Conservation (phyloP, 345 rosid species). For the Aquilaria yunnanensis region DNA sequence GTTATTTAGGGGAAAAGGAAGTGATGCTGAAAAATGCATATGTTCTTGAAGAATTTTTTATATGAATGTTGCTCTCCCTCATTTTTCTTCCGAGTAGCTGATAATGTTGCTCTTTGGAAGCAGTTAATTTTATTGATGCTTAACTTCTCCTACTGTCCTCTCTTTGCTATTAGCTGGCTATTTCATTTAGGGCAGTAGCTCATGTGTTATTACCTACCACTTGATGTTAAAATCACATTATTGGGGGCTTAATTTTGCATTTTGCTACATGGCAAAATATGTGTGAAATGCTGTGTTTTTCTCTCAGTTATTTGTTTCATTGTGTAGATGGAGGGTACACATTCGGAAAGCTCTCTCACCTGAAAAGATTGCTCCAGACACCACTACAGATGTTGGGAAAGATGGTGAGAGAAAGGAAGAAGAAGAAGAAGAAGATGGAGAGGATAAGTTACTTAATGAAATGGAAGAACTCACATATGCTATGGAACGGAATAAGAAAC, state of each 20-base stretch:
- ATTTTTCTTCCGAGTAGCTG: no score
- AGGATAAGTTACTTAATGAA: slow-evolving; percentile 84
- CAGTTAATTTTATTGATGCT: no score
- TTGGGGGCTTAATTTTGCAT: not conserved
- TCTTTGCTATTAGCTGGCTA: no score
- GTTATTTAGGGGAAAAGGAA: no score
- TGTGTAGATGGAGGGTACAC: slow-evolving; percentile 81
- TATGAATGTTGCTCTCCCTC: no score
- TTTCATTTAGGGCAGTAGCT: no score
- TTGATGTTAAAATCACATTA: no score
- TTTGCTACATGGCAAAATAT: not conserved
- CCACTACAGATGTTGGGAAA: slow-evolving; percentile 28
- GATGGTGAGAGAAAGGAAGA: slow-evolving; percentile 20
- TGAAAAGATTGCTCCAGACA: slow-evolving; percentile 39
- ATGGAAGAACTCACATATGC: slow-evolving; percentile 83
- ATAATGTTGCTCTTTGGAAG: no score
- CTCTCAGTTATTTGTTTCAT: slow-evolving; percentile 1
- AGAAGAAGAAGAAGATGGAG: slow-evolving; percentile 39
- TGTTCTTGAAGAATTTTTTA: no score
- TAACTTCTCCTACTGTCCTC: no score
- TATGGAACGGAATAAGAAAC: slow-evolving; percentile 76
- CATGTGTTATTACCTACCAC: no score
- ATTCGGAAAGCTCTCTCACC: slow-evolving; percentile 73
- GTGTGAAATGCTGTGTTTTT: not conserved
- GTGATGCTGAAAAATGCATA: no score